Evolutionary conservation across 192 early-diverging fungal genomes (phyloP).

Genomic region (Tieghemiomyces parasiticus): DNA sequence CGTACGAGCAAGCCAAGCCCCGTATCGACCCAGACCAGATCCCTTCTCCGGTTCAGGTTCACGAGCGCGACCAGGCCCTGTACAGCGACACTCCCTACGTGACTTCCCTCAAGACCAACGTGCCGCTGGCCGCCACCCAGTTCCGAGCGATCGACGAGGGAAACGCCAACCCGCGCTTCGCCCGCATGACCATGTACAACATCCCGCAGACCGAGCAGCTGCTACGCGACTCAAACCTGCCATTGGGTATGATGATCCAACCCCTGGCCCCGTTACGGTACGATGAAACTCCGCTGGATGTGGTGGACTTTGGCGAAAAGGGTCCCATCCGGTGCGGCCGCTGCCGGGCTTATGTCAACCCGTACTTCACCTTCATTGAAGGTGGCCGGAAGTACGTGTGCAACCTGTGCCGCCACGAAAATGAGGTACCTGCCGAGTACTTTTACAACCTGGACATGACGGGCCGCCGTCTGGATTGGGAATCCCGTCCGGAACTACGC

Average conservation of each 20-base stretch:
- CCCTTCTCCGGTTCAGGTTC: conserved; percentile 75
- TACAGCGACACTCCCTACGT: conserved; percentile 50
- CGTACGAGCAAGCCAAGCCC: conserved; percentile 28
- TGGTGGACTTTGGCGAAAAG: conserved; percentile 68
- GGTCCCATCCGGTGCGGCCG: conserved; percentile 83
- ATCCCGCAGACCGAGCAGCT: conserved; percentile 75
- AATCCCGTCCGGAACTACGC: conserved; percentile 74
- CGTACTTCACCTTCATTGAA: conserved; percentile 70
- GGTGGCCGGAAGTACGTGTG: conserved; percentile 88
- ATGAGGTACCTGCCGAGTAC: conserved; percentile 71
- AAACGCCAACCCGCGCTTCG: conserved; percentile 82
- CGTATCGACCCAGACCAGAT: conserved; percentile 92
- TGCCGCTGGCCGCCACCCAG: conserved; percentile 67
- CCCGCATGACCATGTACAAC: conserved; percentile 77
- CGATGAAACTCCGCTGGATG: conserved; percentile 61
- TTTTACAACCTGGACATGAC: conserved; percentile 91
- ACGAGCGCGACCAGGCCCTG: conserved; percentile 60
- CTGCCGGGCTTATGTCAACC: conserved; percentile 92
- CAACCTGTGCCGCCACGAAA: conserved; percentile 84
- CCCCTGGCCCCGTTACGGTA: conserved; percentile 72
- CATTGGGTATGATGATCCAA: conserved; percentile 78
- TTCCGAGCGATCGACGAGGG: conserved; percentile 82
- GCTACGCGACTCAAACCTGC: conserved; percentile 57
- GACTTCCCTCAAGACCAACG: conserved; percentile 47
- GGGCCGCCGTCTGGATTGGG: conserved; percentile 69